Conservation (phyloP, 352 stramenopile species). For the Phytophthora gonapodyides region DNA sequence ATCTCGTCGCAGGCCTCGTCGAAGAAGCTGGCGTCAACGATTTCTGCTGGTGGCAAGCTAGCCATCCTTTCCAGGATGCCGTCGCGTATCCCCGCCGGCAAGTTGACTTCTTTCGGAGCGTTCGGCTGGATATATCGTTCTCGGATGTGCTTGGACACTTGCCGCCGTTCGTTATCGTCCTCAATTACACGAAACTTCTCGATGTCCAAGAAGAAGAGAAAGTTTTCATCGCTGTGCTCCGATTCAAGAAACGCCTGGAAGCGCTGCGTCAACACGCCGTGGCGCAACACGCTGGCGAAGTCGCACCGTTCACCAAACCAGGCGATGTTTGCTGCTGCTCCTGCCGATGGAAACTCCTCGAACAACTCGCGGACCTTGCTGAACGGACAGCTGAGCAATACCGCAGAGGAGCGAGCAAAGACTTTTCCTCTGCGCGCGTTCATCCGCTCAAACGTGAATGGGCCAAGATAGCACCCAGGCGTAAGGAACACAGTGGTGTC, state of each 20-base stretch:
- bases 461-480: conserved; percentile 70
- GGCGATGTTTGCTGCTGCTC: conserved; percentile 71
- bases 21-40: conserved; percentile 50
- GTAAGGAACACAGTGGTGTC: conserved; percentile 66
- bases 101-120: conserved; percentile 73
- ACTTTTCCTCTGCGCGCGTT: conserved; percentile 53
- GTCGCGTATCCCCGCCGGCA: conserved; percentile 68
- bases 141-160: conserved; percentile 47
- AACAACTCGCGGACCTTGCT: conserved; percentile 55
- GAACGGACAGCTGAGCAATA: conserved; percentile 62
- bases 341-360: conserved; percentile 55
- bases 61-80: conserved; percentile 31
- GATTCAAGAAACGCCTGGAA: conserved; percentile 71
- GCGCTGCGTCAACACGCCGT: conserved; percentile 58
- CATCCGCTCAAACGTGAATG: conserved; percentile 75
- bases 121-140: conserved; percentile 63
- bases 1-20: conserved; percentile 73
- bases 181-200: conserved; percentile 48
- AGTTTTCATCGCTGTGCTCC: conserved; percentile 84
- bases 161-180: conserved; percentile 31
- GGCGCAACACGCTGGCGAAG: conserved; percentile 61
- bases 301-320: conserved; percentile 77
- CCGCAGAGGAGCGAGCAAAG: conserved; percentile 51
- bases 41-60: conserved; percentile 26
- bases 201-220: conserved; percentile 72